phyloP scores from a whole-genome alignment of 2,329 filamentous ascomycete genomes.

The Dactylellina sp. region DNA sequence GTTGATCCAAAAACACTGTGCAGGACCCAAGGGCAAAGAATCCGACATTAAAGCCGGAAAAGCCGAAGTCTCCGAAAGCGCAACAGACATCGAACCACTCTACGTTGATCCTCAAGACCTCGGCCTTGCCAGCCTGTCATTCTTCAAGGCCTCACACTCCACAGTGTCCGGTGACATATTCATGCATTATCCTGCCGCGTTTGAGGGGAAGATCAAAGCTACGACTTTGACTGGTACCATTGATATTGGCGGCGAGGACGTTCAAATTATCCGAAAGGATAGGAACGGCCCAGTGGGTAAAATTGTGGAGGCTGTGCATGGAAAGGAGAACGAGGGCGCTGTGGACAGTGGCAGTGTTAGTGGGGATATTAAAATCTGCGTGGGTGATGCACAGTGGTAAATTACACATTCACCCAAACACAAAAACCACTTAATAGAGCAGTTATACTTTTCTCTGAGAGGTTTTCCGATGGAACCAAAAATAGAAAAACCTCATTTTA shows the following conservation, averaged over 20 bases:
- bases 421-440: not conserved
- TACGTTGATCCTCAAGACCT: slow-evolving; percentile 37
- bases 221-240: slow-evolving; percentile 37
- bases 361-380: slow-evolving; percentile 48
- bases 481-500: slow-evolving; percentile 15
- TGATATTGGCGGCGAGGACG: slow-evolving; percentile 33
- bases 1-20: slow-evolving; percentile 48
- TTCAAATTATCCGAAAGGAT: slow-evolving; percentile 28
- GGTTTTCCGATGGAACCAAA: not conserved
- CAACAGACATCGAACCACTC: slow-evolving; percentile 20
- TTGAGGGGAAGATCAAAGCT: slow-evolving; percentile 38
- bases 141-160: slow-evolving; percentile 40
- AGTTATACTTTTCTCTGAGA: not conserved
- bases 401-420: not conserved
- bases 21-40: slow-evolving; percentile 2
- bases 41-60: slow-evolving; percentile 17
- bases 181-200: slow-evolving; percentile 42
- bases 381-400: slow-evolving; percentile 38
- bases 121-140: slow-evolving; percentile 32
- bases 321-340: slow-evolving; percentile 17
- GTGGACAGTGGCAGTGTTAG: slow-evolving; percentile 48
- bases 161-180: slow-evolving; percentile 39
- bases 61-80: slow-evolving; percentile 17
- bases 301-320: slow-evolving; percentile 50
- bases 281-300: slow-evolving; percentile 43